Percentiles rank a stretch among this genome's conserved stretches.
Conservation (phyloP, 139 green algal genomes). For the Volvox africanus region DNA sequence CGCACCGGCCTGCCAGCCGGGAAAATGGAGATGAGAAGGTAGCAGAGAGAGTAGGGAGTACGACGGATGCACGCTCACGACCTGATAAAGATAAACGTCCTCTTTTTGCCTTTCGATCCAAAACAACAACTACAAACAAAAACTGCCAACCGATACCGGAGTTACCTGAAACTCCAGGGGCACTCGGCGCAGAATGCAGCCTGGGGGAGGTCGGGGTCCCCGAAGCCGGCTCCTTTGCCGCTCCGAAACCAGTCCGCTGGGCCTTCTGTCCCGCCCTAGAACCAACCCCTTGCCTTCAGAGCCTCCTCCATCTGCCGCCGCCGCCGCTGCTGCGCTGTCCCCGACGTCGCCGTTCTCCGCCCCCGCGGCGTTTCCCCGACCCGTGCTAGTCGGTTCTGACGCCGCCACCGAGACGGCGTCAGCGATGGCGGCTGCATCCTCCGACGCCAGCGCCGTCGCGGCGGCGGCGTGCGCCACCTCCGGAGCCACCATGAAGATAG, state of each 20-base stretch:
- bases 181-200: slow-evolving; percentile 77
- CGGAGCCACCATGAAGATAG: slow-evolving; percentile 75
- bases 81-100: no score
- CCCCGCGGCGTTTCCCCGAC: no score
- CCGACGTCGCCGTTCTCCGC: no score
- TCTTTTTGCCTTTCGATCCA: no score
- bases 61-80: no score
- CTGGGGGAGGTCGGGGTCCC: slow-evolving; percentile 59
- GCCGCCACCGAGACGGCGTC: not conserved
- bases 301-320: slow-evolving; percentile 47
- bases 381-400: not conserved
- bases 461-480: slow-evolving; percentile 19
- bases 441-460: slow-evolving; percentile 29
- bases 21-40: not conserved
- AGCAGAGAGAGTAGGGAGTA: not conserved
- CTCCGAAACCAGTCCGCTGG: not conserved
- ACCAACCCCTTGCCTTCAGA: not conserved
- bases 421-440: slow-evolving; percentile 5
- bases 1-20: not conserved
- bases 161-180: slow-evolving; percentile 51
- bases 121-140: no score
- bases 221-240: not conserved
- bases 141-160: no score
- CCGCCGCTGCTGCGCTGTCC: not conserved
- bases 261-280: no score